Base-by-base conservation (phyloP, 768 basidiomycete genomes). In the Serendipita indica region DNA sequence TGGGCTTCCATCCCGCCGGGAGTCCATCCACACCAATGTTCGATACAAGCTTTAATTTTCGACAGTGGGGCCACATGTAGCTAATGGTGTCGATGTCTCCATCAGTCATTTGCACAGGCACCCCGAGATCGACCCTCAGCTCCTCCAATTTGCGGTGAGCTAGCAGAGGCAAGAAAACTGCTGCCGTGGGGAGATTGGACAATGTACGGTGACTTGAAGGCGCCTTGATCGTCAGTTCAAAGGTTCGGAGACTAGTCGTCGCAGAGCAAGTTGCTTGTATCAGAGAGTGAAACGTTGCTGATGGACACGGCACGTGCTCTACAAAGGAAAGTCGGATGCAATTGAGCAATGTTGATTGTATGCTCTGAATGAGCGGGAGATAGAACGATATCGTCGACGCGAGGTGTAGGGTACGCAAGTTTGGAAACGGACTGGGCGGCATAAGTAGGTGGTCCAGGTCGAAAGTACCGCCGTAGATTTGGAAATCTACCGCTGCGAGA, bases 381-480 rank as follows among this genome's bases (percentile, higher is more conserved):
- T 74, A 71, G 0, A 76, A 69, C 5, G 77, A 72, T 25, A 76
- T 74, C 41, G 75, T 66, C 20, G 71, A 74, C 28, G 72, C 67
- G 18, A 76, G 76, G 60, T 75, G 79, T 7, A 66, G 64, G 35
- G 70, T 62, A 67, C 71, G 64, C 61, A 71, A 63, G 64, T 72
- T 63, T 39, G 67, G 69, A n/a, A 77, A 71, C 56, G 74, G 71
- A 37, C 70, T 64, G 37, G 74, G 70, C 33, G 71, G 68, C 58
- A 65, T 70, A 59, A 75, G 73, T 57, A 76, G 68, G 63, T 76
- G 72, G 54, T 54, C 49, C 22, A 54, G 5, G 32, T 54, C 49
- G 12, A 28, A 30, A 7, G 49, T 25, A 10, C 25, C 49, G 12
- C 16, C 22, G 30, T 54, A 54, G 10, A 54, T 33, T 12, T 10